Evolutionary conservation across 2,329 filamentous ascomycete species (phyloP).

Genomic region (Arachnomyces sp.): DNA sequence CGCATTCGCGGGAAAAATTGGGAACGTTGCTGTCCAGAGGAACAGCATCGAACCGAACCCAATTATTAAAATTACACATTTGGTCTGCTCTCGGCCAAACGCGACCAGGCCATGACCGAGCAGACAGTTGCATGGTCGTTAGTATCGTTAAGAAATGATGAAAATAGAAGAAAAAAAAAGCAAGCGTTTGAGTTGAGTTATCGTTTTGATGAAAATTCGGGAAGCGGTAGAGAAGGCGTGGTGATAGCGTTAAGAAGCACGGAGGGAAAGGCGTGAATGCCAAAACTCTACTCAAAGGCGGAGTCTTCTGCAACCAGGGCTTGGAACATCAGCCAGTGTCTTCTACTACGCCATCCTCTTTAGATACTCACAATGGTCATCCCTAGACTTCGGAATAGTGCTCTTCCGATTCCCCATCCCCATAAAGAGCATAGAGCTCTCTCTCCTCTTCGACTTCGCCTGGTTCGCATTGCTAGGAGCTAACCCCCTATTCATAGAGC

Average conservation of each 20-base stretch:
- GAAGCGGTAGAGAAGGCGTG: too few relatives aligned
- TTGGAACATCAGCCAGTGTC: conserved; percentile 3
- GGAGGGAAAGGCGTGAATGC: too few relatives aligned
- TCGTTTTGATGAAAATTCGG: too few relatives aligned
- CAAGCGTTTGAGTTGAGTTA: too few relatives aligned
- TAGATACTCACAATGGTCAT: conserved; percentile 17
- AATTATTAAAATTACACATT: conserved; percentile 29
- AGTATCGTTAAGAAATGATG: conserved; percentile 15
- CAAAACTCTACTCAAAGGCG: conserved; percentile 11
- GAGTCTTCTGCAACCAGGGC: conserved; percentile 11
- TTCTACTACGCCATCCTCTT: not conserved
- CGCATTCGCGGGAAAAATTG: too few relatives aligned
- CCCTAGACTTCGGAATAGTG: conserved; percentile 16
- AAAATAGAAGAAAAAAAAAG: not conserved
- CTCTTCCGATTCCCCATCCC: conserved; percentile 25
- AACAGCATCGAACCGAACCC: not conserved
- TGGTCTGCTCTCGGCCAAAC: conserved; percentile 13
- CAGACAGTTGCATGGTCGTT: conserved; percentile 17
- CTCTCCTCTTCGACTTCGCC: conserved; percentile 38
- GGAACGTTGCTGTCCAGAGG: not conserved
- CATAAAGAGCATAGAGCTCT: conserved; percentile 43
- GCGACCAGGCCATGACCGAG: conserved; percentile 10
- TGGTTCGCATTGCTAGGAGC: conserved; percentile 29
- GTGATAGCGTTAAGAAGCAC: too few relatives aligned
- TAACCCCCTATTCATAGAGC: conserved; percentile 34